Conservation (phyloP, 495 filamentous ascomycete genomes). For the Podospora tetraspora region DNA sequence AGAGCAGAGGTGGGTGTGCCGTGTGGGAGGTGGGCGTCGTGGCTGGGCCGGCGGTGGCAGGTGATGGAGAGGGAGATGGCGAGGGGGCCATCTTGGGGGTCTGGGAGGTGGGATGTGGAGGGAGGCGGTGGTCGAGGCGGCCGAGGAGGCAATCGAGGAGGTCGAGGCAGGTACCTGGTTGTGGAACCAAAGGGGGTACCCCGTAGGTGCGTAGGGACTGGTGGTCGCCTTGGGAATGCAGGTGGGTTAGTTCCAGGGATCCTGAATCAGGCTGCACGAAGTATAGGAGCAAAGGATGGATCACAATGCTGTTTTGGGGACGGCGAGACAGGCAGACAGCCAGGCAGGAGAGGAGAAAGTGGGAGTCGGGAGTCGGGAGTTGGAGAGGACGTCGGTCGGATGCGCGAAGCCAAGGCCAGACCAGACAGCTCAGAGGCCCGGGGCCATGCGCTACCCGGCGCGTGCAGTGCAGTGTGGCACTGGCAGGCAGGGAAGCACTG, state of each 20-base stretch:
- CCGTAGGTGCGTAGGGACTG: neutral
- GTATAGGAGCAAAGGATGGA: neutral
- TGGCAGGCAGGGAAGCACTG: neutral
- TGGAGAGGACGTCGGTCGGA: constrained; percentile 2
- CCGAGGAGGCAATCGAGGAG: neutral
- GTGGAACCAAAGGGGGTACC: neutral
- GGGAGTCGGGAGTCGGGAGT: neutral
- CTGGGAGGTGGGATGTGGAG: neutral
- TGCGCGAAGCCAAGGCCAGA: constrained; percentile 10
- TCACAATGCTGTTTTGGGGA: neutral
- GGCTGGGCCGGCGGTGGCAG: constrained; percentile 11
- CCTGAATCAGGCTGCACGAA: neutral
- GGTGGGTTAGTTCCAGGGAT: neutral
- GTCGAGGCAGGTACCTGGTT: neutral
- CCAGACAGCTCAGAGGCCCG: neutral
- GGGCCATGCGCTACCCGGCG: neutral
- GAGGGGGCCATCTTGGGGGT: constrained; percentile 12
- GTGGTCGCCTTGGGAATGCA: neutral
- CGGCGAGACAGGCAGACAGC: constrained; percentile 3
- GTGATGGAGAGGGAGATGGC: constrained; percentile 17
- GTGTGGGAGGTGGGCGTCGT: neutral
- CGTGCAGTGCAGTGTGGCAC: neutral
- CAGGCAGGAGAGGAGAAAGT: constrained; percentile 7
- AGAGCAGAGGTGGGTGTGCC: constrained; percentile 3
- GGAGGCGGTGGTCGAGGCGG: neutral